Conservation (phyloP, 129 eudicot species). For the Lonicera japonica region DNA sequence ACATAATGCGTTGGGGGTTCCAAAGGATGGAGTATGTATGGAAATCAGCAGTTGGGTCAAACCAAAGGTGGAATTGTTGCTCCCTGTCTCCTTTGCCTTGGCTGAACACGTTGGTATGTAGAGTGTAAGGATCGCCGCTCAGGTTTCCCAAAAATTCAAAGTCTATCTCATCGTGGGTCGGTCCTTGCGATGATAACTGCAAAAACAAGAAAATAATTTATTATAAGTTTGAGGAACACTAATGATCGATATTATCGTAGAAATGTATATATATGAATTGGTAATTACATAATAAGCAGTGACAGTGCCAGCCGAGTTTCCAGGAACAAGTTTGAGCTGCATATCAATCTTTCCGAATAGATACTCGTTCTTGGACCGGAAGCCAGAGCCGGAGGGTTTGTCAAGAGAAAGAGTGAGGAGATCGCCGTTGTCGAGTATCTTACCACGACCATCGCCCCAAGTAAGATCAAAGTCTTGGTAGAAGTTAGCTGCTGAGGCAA, state of each 20-base stretch:
- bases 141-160: constrained; percentile 61
- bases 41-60: constrained; percentile 66
- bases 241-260: neutral
- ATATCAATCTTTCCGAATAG: constrained; percentile 54
- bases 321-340: constrained; percentile 68
- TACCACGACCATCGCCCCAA: constrained; percentile 68
- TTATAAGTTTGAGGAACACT: neutral
- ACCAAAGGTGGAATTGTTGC: constrained; percentile 62
- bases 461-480: constrained; percentile 49
- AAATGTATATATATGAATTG: neutral
- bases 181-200: constrained; percentile 60
- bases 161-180: constrained; percentile 52
- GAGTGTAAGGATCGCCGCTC: constrained; percentile 53
- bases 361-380: constrained; percentile 54
- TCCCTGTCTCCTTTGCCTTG: constrained; percentile 66
- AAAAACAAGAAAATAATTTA: neutral
- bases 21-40: constrained; percentile 64
- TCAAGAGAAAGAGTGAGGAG: constrained; percentile 66
- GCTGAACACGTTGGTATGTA: constrained; percentile 59
- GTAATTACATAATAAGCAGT: constrained; percentile 55
- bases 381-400: constrained; percentile 53
- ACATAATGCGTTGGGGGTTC: constrained; percentile 58
- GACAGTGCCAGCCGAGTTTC: constrained; percentile 80
- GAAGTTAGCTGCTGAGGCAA: constrained; percentile 33
- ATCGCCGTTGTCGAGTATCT: constrained; percentile 42